A percentile compares a stretch with the other conserved stretches of the same genome.
These are phyloP conservation scores for Colletotrichum coccodes DNA, from an alignment of 2,329 filamentous ascomycete species.

Conservation along the genomic window DNA sequence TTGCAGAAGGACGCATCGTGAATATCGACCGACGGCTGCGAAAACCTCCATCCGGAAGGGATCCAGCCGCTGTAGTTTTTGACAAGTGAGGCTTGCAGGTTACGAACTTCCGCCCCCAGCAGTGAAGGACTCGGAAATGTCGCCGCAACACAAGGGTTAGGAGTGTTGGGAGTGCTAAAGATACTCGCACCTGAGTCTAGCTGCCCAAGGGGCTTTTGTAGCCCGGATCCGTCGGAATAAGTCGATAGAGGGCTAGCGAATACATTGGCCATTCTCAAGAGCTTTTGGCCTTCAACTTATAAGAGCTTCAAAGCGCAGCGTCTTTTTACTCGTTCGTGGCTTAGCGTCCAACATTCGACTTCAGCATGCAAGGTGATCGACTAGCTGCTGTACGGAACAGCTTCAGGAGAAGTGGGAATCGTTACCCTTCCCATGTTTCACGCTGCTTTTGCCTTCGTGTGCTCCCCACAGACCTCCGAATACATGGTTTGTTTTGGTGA, in stretches of 20 bases:
- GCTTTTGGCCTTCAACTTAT: background rate
- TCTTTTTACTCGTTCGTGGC: accelerated
- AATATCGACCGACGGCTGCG: background rate
- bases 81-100: background rate
- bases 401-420: background rate
- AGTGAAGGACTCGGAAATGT: background rate
- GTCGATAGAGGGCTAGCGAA: background rate
- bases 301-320: no score
- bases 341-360: no score
- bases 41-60: slow-evolving; percentile 3
- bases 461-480: background rate
- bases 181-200: background rate
- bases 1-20: slow-evolving; percentile 37
- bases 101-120: slow-evolving; percentile 2
- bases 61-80: slow-evolving; percentile 3
- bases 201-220: background rate
- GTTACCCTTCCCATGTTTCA: background rate
- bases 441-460: background rate
- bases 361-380: background rate
- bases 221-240: background rate
- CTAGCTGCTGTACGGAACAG: no score
- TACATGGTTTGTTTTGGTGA: background rate
- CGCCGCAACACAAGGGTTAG: background rate
- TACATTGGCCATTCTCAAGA: background rate
- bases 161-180: background rate